Percentiles rank a stretch among this genome's conserved stretches.
Evolutionary conservation across 208 protist genomes (phyloP).

Genomic region (Acanthamoeba comandoni): DNA sequence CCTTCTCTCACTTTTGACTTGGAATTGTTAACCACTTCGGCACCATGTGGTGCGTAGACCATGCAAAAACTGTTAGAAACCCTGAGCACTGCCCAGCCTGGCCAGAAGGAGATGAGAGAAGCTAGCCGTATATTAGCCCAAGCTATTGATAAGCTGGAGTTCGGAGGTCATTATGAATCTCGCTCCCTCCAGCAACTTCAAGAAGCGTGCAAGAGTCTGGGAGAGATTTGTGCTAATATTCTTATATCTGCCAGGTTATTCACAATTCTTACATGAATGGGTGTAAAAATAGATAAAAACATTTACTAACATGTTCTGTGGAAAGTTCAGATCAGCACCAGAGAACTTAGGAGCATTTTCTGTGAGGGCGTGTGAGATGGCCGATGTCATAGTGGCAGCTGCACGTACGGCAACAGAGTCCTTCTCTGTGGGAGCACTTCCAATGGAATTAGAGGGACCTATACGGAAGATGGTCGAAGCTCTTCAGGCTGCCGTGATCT

Average conservation of each 20-base stretch:
- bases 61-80: not conserved
- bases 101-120: conserved; percentile 57
- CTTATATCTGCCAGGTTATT: not conserved
- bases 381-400: conserved; percentile 15
- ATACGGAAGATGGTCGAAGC: conserved; percentile 12
- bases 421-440: not conserved
- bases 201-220: conserved; percentile 14
- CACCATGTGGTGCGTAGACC: too few relatives aligned
- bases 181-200: conserved; percentile 7
- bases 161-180: conserved; percentile 32
- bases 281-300: too few relatives aligned
- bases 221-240: conserved; percentile 46
- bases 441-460: conserved; percentile 1
- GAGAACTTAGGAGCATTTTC: conserved; percentile 55
- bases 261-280: too few relatives aligned
- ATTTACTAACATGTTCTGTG: too few relatives aligned
- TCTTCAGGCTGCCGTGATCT: not conserved
- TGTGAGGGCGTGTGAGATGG: not conserved
- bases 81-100: conserved; percentile 29
- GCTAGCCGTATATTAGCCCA: not conserved
- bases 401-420: conserved; percentile 22
- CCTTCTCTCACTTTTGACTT: too few relatives aligned
- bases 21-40: too few relatives aligned
- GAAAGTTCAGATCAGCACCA: not conserved
- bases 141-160: conserved; percentile 44